Evolutionary conservation across 371 early-diverging fungal genomes (phyloP).

Genomic region (Mycotypha africana): DNA sequence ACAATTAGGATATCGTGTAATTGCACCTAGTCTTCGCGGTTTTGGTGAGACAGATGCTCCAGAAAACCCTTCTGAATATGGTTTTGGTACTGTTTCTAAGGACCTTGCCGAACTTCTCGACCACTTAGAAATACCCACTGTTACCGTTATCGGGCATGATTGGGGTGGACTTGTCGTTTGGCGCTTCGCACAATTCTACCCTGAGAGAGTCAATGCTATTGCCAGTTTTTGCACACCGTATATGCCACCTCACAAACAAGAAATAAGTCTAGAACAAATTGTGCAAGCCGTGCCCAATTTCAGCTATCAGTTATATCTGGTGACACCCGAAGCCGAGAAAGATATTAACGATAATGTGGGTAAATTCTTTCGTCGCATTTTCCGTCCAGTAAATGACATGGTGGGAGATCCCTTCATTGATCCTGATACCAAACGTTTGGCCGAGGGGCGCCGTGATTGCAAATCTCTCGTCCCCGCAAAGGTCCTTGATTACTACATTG

Average conservation of each 20-base stretch:
- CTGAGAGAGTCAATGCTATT: constrained; percentile 57
- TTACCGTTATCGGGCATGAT: constrained; percentile 69
- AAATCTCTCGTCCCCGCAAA: constrained; percentile 15
- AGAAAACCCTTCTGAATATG: constrained; percentile 41
- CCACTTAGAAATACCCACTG: constrained; percentile 50
- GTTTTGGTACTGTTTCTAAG: constrained; percentile 44
- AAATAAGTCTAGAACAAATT: constrained; percentile 42
- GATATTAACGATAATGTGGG: constrained; percentile 31
- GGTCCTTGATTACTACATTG: constrained; percentile 36
- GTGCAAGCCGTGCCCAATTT: constrained; percentile 53
- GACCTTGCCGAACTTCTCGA: constrained; percentile 61
- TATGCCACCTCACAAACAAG: constrained; percentile 29
- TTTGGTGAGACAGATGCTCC: constrained; percentile 64
- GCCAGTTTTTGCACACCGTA: constrained; percentile 66
- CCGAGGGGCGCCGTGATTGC: constrained; percentile 24
- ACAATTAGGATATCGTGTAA: constrained; percentile 63
- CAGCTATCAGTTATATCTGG: constrained; percentile 48
- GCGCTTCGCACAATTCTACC: constrained; percentile 63
- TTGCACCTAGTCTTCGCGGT: constrained; percentile 64
- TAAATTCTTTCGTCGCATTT: constrained; percentile 28
- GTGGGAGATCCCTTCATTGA: constrained; percentile 15
- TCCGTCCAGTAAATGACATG: constrained; percentile 21
- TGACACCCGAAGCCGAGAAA: constrained; percentile 31
- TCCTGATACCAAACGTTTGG: constrained; percentile 12
- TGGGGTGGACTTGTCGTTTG: constrained; percentile 72